Percentiles rank a stretch among this genome's conserved stretches.
phyloP scores from a whole-genome alignment of 148 eudicot genomes.

The Camellia lanceoleosa region DNA sequence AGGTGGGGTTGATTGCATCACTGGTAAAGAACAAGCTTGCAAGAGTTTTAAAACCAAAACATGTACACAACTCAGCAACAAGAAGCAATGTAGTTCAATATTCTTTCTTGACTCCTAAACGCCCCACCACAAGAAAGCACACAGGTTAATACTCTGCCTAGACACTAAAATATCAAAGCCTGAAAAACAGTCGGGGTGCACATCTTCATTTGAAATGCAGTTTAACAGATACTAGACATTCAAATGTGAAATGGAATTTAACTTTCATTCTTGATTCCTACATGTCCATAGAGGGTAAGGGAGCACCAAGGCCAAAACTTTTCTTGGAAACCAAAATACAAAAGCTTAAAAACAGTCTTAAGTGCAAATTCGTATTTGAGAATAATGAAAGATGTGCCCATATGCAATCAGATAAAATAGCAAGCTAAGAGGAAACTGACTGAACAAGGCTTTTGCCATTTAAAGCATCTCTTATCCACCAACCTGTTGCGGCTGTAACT shows the following conservation, averaged over 20 bases:
- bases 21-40: background rate
- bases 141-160: background rate
- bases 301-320: background rate
- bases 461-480: conserved; percentile 14
- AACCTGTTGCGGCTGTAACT: conserved; percentile 98
- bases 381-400: background rate
- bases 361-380: background rate
- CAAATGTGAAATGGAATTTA: background rate
- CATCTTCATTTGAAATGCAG: background rate
- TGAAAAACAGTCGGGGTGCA: background rate
- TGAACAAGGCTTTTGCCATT: background rate
- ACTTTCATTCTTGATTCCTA: background rate
- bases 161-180: conserved; percentile 2
- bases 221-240: background rate
- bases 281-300: background rate
- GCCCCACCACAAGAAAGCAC: background rate
- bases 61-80: background rate
- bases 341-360: background rate
- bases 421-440: background rate
- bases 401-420: background rate
- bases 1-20: background rate
- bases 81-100: background rate
- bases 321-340: background rate
- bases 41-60: background rate
- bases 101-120: background rate